Base-by-base conservation (phyloP, 1,284 basidiomycete species). In the Porodaedalea pini region DNA sequence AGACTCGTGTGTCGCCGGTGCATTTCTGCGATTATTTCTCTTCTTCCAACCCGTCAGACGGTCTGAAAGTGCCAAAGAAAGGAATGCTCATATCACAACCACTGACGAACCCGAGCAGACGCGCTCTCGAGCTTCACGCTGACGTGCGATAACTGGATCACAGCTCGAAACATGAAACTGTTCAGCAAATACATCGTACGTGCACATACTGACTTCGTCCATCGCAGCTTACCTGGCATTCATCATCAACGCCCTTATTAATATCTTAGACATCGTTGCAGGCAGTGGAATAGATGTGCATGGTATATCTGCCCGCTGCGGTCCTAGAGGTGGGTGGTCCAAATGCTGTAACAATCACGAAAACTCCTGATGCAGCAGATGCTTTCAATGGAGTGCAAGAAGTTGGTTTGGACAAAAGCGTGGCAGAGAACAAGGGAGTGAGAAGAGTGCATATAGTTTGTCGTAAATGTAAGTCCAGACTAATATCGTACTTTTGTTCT, bases 281-380 rank as follows among this genome's bases (percentile, higher is more conserved):
- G 15, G 15, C 7, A 15, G 25, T 8, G n/a, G 72, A 64, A 51
- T 68, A 65, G 19, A 67, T 72, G 13, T 61, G 61, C 15, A 87
- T 82, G 62, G 75, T 84, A 7, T 79, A 75, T 40, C 61, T 86
- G 3, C 73, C 91, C 5, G 74, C 85, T 3, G 87, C 83, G 2
- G 77, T 80, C 1, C 71, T 91, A 47, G 88, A 91, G 67, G 77
- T 87, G 11, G 87, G 90, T 48, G 88, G 87, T 0, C 88, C 87
- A 1, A 82, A 86, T 61, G 72, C 72, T 2, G 78, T 91, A 32
- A 75, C 69, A 13, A 74, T 87, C 32, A 88, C 85, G 69, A 83
- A 79, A 52, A 88, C 87, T 0, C 64, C 64, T 1, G 83, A 89
- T 49, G 78, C 82, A 2, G 88, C 88, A 6, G 84, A 90, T 44